phyloP scores from a whole-genome alignment of 352 stramenopile genomes.

The Globisporangium parvum region DNA sequence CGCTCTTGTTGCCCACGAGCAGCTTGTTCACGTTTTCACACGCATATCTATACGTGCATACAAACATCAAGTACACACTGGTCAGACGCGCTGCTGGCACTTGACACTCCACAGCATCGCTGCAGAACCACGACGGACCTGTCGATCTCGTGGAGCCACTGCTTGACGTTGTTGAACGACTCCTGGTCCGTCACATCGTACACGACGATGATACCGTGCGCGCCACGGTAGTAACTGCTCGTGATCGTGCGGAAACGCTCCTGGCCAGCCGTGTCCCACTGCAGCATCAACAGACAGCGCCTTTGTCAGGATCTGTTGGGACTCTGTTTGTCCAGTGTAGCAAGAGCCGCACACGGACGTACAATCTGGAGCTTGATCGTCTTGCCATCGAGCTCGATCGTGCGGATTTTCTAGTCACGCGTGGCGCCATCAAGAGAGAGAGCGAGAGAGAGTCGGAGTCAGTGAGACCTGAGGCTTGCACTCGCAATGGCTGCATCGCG shows the following conservation, averaged over 20 bases:
- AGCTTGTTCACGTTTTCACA: slow-evolving; percentile 97
- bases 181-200: slow-evolving; percentile 99
- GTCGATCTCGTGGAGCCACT: slow-evolving; percentile 95
- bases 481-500: too few relatives aligned
- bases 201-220: slow-evolving; percentile 99
- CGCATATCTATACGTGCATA: slow-evolving; percentile 77
- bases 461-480: background rate
- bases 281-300: slow-evolving; percentile 6
- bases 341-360: slow-evolving; percentile 11
- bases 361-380: slow-evolving; percentile 99
- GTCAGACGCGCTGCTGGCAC: too few relatives aligned
- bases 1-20: slow-evolving; percentile 98
- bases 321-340: background rate
- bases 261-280: slow-evolving; percentile 99
- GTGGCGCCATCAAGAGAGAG: background rate
- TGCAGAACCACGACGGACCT: slow-evolving; percentile 24
- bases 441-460: background rate
- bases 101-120: too few relatives aligned
- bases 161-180: slow-evolving; percentile 97
- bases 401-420: slow-evolving; percentile 95
- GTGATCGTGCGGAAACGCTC: slow-evolving; percentile 99
- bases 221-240: slow-evolving; percentile 98
- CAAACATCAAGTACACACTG: background rate
- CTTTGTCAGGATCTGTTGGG: too few relatives aligned
- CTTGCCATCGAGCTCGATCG: slow-evolving; percentile 98